phyloP scores from a whole-genome alignment of 2,329 filamentous ascomycete genomes.

The Venturia nashicola region DNA sequence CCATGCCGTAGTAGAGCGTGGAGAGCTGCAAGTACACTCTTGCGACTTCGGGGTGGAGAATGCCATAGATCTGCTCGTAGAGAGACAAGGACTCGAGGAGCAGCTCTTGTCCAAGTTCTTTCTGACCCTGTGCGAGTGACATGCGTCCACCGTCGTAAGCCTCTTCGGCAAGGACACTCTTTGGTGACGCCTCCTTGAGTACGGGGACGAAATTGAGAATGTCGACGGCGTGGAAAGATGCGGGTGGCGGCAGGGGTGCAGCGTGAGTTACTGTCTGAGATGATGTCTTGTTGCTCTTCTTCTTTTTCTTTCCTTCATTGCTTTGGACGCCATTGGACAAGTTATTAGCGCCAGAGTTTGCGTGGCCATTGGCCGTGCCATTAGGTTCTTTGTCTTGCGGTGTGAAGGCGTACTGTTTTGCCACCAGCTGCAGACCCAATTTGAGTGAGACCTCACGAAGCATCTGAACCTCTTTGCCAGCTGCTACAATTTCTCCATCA shows the following conservation, averaged over 20 bases:
- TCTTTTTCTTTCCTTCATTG: conserved; percentile 41
- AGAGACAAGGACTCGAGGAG: conserved; percentile 90
- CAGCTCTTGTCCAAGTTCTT: conserved; percentile 89
- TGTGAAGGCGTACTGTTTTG: conserved; percentile 63
- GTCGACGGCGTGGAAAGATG: conserved; percentile 72
- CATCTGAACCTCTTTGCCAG: conserved; percentile 65
- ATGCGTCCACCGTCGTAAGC: conserved; percentile 91
- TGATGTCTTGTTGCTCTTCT: conserved; percentile 40
- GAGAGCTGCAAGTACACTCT: conserved; percentile 90
- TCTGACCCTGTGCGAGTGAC: conserved; percentile 90
- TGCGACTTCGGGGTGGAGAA: conserved; percentile 91
- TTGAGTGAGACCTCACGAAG: conserved; percentile 82
- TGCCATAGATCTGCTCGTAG: conserved; percentile 97
- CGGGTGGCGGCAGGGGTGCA: conserved; percentile 33
- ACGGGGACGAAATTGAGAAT: conserved; percentile 87
- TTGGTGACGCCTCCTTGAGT: conserved; percentile 86
- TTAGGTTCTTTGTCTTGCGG: conserved; percentile 12
- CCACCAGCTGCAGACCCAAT: conserved; percentile 76
- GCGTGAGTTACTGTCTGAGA: conserved; percentile 31
- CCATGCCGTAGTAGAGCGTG: conserved; percentile 93
- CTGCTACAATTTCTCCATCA: conserved; percentile 51
- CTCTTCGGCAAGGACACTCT: conserved; percentile 67
- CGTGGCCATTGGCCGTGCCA: conserved; percentile 12
- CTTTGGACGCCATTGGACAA: conserved; percentile 10
- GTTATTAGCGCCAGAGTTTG: conserved; percentile 8